These are phyloP conservation scores for Ophiocordyceps camponoti-rufipedis DNA, from an alignment of 2,329 filamentous ascomycete species.

Conservation along the genomic window DNA sequence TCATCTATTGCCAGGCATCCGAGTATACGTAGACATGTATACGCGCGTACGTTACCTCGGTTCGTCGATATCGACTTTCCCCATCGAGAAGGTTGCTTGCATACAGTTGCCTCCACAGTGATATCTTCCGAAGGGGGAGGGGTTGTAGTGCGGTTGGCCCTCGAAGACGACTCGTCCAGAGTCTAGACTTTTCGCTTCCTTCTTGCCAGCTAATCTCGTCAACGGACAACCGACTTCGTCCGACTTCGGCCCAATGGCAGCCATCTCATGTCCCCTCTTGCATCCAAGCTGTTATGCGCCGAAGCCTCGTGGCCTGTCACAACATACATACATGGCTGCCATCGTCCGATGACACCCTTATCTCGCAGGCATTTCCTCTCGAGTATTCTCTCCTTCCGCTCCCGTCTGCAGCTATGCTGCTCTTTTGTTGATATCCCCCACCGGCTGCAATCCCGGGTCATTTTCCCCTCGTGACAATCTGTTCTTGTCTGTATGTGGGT, in stretches of 20 bases:
- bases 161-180: neutral
- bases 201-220: neutral
- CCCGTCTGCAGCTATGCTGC: neutral
- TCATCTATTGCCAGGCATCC: neutral
- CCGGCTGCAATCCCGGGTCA: neutral
- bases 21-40: too few relatives aligned
- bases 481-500: neutral
- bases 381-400: neutral
- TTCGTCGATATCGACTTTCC: neutral
- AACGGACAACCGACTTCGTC: neutral
- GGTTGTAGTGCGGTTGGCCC: neutral
- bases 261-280: neutral
- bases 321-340: too few relatives aligned
- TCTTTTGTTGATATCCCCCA: constrained; percentile 8
- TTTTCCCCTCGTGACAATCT: neutral
- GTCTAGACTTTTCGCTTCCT: neutral
- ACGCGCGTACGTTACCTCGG: neutral
- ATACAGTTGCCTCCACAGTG: neutral
- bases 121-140: neutral
- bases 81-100: neutral
- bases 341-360: neutral
- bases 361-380: neutral
- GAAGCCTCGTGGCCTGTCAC: too few relatives aligned
- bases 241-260: neutral
- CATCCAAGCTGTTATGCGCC: neutral